Evolutionary conservation across 331 rosid genomes (phyloP).

Genomic region (Prunus yedoensis): DNA sequence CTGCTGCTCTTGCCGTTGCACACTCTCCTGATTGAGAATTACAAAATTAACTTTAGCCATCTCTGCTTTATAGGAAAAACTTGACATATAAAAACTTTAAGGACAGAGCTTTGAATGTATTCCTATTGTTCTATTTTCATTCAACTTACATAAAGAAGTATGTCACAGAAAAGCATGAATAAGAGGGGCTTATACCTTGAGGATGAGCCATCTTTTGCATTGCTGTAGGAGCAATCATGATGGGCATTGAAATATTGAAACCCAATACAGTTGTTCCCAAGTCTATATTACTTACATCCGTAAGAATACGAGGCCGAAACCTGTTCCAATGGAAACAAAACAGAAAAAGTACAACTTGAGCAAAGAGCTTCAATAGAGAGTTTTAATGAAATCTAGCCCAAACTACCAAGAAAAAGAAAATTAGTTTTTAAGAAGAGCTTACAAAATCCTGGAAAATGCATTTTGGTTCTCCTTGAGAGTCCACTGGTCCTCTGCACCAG

Average conservation of each 20-base stretch:
- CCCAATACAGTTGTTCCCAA: constrained; percentile 76
- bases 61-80: background rate
- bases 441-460: constrained; percentile 92
- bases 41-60: background rate
- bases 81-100: background rate
- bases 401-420: background rate
- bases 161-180: background rate
- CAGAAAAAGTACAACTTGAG: background rate
- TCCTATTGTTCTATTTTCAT: background rate
- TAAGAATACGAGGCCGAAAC: constrained; percentile 85
- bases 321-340: constrained; percentile 30
- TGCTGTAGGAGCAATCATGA: constrained; percentile 96
- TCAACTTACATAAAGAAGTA: background rate
- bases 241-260: constrained; percentile 88
- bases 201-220: constrained; percentile 99
- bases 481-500: constrained; percentile 99
- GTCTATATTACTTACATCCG: constrained; percentile 86
- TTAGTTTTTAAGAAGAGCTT: constrained; percentile 20
- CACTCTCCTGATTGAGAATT: constrained; percentile 58
- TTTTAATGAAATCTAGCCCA: background rate
- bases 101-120: background rate
- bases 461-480: constrained; percentile 70
- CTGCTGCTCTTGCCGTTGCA: constrained; percentile 87
- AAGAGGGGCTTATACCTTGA: constrained; percentile 44
- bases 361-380: background rate